Evolutionary conservation across 495 filamentous ascomycete genomes (phyloP).

Genomic region (Aspergillus ostianus): DNA sequence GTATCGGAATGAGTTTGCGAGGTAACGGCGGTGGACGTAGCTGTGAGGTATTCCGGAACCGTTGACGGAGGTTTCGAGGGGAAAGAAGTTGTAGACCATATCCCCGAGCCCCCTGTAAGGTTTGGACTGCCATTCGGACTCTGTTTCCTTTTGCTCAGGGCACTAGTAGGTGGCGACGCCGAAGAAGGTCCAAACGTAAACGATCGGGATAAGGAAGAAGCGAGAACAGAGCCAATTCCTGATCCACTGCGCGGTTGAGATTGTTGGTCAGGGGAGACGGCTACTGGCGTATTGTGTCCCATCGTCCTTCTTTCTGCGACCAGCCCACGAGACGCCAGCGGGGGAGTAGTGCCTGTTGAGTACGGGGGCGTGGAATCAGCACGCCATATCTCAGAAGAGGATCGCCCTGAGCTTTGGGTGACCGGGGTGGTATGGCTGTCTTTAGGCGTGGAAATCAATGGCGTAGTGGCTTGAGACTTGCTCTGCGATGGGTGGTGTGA

Average conservation of each 20-base stretch:
- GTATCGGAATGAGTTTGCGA: slow-evolving; percentile 44
- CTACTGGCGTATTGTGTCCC: slow-evolving; percentile 62
- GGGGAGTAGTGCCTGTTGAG: slow-evolving; percentile 67
- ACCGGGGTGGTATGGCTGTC: slow-evolving; percentile 53
- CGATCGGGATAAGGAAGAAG: slow-evolving; percentile 69
- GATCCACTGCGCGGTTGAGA: slow-evolving; percentile 41
- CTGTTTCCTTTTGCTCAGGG: slow-evolving; percentile 54
- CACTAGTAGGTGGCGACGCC: slow-evolving; percentile 59
- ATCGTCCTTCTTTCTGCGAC: slow-evolving; percentile 33
- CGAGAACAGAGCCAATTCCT: slow-evolving; percentile 57
- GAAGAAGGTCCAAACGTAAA: slow-evolving; percentile 65
- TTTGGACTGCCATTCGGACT: slow-evolving; percentile 67
- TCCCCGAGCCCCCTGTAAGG: slow-evolving; percentile 54
- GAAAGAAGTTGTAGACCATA: slow-evolving; percentile 66
- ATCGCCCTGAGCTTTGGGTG: slow-evolving; percentile 56
- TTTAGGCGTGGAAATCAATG: slow-evolving; percentile 56
- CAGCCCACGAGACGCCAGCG: slow-evolving; percentile 38
- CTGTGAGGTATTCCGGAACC: slow-evolving; percentile 31
- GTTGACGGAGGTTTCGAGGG: slow-evolving; percentile 43
- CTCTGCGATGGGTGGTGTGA: slow-evolving; percentile 25
- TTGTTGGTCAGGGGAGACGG: slow-evolving; percentile 66
- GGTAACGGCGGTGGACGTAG: slow-evolving; percentile 25
- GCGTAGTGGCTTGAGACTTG: slow-evolving; percentile 35
- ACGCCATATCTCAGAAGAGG: slow-evolving; percentile 40
- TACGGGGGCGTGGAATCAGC: slow-evolving; percentile 50